Evolutionary conservation across 345 rosid genomes (phyloP).

Genomic region (Linum lewisii): DNA sequence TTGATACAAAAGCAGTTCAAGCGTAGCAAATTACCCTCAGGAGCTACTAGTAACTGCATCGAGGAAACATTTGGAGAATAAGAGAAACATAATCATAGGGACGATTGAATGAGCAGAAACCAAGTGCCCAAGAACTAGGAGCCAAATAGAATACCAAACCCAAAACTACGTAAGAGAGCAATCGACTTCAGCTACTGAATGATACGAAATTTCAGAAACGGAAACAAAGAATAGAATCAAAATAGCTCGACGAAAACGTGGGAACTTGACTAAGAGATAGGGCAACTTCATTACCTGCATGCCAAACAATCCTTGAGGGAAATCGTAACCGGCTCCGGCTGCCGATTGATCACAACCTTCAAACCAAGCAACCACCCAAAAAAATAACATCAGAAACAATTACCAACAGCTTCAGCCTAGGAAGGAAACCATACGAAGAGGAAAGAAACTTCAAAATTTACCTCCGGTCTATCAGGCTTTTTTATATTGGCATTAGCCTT

Average conservation of each 20-base stretch:
- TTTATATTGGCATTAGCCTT: constrained; percentile 27
- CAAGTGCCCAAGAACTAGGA: too few species aligned
- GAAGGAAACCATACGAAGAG: neutral
- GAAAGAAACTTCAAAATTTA: constrained; percentile 7
- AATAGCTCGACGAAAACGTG: neutral
- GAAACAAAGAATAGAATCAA: neutral
- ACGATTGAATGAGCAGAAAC: too few species aligned
- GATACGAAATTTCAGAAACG: neutral
- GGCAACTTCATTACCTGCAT: constrained; percentile 48
- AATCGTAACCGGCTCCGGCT: constrained; percentile 66
- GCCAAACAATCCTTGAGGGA: constrained; percentile 97
- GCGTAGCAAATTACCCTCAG: too few species aligned
- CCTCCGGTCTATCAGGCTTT: constrained; percentile 49
- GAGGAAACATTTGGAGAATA: too few species aligned
- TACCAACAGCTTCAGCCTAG: neutral
- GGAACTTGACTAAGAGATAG: neutral
- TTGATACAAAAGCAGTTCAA: too few species aligned
- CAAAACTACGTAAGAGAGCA: too few species aligned
- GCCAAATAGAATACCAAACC: too few species aligned
- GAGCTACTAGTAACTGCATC: too few species aligned
- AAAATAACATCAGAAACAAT: neutral
- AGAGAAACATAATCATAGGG: too few species aligned
- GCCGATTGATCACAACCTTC: constrained; percentile 41
- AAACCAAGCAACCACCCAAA: neutral
- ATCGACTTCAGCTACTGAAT: too few species aligned